Conservation (phyloP, 2,329 filamentous ascomycete species). For the Paradendryphiella salina region DNA sequence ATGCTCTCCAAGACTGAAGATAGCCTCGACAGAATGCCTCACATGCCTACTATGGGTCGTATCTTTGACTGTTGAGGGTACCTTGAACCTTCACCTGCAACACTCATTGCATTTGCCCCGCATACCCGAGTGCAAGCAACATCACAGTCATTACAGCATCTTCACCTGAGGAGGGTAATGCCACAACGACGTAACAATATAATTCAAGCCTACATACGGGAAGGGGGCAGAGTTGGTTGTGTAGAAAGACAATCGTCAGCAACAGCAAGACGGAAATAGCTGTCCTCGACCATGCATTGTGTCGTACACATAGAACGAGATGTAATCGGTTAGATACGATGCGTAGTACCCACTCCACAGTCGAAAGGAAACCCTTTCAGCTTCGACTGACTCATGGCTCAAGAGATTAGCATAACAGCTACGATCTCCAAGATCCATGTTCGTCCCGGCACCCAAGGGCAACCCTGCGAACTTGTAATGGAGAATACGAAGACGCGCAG, state of each 20-base stretch:
- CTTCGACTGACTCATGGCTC: not conserved
- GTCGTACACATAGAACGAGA: not conserved
- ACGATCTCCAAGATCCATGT: conserved; percentile 5
- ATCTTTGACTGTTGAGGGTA: not conserved
- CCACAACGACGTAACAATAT: not conserved
- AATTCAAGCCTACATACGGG: not conserved
- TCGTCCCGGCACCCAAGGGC: conserved; percentile 1
- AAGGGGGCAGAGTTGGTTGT: not conserved
- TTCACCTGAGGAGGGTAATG: not conserved
- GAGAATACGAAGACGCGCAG: conserved; percentile 7
- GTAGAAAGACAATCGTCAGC: too few relatives aligned
- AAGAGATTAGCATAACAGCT: not conserved
- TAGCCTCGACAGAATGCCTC: not conserved
- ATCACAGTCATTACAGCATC: not conserved
- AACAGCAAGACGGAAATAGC: not conserved
- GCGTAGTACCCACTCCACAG: not conserved
- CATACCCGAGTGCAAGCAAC: not conserved
- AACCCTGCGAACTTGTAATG: conserved; percentile 2
- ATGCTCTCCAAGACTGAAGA: not conserved
- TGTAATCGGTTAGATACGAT: not conserved
- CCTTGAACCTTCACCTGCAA: not conserved
- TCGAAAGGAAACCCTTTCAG: not conserved
- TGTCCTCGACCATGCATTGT: not conserved
- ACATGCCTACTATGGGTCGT: not conserved
- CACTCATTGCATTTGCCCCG: not conserved